A percentile compares a stretch with the other conserved stretches of the same genome.
These are phyloP conservation scores for Thalassiosira pacifica DNA, from an alignment of 352 stramenopile species.

Conservation along the genomic window DNA sequence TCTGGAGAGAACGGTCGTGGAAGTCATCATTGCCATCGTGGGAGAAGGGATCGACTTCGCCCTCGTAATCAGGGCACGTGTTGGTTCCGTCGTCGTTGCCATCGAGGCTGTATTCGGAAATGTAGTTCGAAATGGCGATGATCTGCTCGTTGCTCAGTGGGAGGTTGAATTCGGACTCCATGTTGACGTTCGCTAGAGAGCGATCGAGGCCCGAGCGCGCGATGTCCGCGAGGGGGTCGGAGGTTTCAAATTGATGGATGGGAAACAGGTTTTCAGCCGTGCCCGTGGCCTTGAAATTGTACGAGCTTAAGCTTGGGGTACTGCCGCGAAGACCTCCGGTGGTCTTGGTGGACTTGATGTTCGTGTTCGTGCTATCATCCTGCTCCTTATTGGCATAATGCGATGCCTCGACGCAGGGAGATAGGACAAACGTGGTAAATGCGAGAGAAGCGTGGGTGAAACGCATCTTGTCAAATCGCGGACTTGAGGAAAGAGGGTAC, in stretches of 20 bases:
- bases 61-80: constrained; percentile 26
- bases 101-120: constrained; percentile 22
- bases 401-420: too few species aligned
- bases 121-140: constrained; percentile 1
- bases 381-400: too few species aligned
- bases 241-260: background rate
- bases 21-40: too few species aligned
- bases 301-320: background rate
- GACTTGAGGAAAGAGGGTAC: too few species aligned
- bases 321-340: background rate
- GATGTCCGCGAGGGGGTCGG: constrained; percentile 28
- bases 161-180: constrained; percentile 10
- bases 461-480: too few species aligned
- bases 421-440: too few species aligned
- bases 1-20: constrained; percentile 11
- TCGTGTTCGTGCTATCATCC: too few species aligned
- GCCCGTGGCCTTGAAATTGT: background rate
- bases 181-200: constrained; percentile 29
- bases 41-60: constrained; percentile 15
- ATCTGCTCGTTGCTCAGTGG: background rate
- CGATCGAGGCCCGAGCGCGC: constrained; percentile 26
- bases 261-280: background rate
- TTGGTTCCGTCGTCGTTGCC: constrained; percentile 20
- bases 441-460: too few species aligned
- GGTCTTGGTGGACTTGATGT: too few species aligned